phyloP scores from a whole-genome alignment of 2,329 filamentous ascomycete genomes.

The Pseudocercospora ulei region DNA sequence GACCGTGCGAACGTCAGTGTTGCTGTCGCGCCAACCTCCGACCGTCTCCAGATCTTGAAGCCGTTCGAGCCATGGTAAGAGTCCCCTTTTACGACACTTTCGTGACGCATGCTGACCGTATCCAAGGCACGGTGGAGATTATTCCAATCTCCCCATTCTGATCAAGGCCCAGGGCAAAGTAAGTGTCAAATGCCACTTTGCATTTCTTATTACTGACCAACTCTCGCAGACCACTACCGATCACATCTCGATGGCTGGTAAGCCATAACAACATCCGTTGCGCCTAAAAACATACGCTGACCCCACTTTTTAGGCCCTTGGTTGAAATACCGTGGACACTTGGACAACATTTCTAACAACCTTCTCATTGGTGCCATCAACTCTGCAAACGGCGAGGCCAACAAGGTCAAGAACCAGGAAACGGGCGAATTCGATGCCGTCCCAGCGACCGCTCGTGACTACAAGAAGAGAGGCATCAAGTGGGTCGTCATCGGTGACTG shows the following conservation, averaged over 20 bases:
- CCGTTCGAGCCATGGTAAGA: constrained; percentile 68
- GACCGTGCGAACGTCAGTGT: constrained; percentile 66
- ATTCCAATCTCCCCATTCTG: constrained; percentile 70
- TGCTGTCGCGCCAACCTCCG: constrained; percentile 74
- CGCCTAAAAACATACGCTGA: no score
- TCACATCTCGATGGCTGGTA: constrained; percentile 55
- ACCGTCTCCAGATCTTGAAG: constrained; percentile 84
- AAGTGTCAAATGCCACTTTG: constrained; percentile 36
- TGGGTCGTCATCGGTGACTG: constrained; percentile 99
- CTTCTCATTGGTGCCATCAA: constrained; percentile 98
- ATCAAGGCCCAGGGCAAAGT: constrained; percentile 90
- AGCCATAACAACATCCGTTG: no score
- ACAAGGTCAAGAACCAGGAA: constrained; percentile 89
- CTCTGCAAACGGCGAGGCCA: constrained; percentile 88
- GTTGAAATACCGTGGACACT: constrained; percentile 97
- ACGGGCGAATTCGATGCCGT: constrained; percentile 79
- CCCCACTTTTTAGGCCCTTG: constrained; percentile 55
- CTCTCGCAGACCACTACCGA: constrained; percentile 16
- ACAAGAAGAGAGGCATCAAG: constrained; percentile 91
- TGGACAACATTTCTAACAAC: constrained; percentile 99
- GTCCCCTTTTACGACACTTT: not conserved
- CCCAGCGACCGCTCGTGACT: constrained; percentile 88
- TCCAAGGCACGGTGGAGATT: constrained; percentile 60
- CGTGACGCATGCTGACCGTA: constrained; percentile 2
- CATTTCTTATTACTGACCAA: not conserved